phyloP scores from a whole-genome alignment of 192 early-diverging fungal genomes.

The Coemansia sp. region DNA sequence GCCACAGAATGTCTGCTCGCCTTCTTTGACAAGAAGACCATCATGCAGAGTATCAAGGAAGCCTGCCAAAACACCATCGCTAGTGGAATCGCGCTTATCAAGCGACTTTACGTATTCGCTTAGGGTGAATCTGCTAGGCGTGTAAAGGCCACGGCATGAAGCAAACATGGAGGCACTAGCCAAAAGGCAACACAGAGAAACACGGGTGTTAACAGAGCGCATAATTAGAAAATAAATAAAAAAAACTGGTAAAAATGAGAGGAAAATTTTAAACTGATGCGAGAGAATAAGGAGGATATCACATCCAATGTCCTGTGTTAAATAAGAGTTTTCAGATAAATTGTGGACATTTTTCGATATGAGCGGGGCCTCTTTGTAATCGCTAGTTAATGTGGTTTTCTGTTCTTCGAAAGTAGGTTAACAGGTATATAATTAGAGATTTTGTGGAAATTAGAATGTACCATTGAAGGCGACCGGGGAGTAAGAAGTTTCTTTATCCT shows the following conservation, averaged over 20 bases:
- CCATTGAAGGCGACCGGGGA: no score
- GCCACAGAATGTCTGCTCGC: constrained; percentile 12
- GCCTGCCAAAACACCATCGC: not conserved
- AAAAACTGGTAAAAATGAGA: not conserved
- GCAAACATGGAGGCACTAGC: not conserved
- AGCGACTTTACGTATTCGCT: not conserved
- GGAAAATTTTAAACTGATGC: not conserved
- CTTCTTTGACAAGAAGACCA: constrained; percentile 5
- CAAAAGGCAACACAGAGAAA: not conserved
- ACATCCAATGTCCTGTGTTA: no score
- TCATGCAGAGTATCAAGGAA: not conserved
- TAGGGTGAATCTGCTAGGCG: not conserved
- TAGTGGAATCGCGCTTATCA: not conserved
- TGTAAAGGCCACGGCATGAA: not conserved
- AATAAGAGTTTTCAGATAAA: not conserved
- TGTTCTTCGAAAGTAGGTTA: no score
- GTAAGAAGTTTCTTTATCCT: not conserved
- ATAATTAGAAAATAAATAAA: not conserved
- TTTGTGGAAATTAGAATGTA: no score
- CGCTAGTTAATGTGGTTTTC: no score
- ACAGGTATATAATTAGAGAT: no score
- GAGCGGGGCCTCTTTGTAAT: no score
- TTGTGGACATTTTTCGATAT: not conserved
- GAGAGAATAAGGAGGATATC: not conserved
- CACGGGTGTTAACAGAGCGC: not conserved